Evolutionary conservation across 768 basidiomycete genomes (phyloP), one percentile per base, ranked within the genome.

Genomic region (Clitopilus hobsonii): DNA sequence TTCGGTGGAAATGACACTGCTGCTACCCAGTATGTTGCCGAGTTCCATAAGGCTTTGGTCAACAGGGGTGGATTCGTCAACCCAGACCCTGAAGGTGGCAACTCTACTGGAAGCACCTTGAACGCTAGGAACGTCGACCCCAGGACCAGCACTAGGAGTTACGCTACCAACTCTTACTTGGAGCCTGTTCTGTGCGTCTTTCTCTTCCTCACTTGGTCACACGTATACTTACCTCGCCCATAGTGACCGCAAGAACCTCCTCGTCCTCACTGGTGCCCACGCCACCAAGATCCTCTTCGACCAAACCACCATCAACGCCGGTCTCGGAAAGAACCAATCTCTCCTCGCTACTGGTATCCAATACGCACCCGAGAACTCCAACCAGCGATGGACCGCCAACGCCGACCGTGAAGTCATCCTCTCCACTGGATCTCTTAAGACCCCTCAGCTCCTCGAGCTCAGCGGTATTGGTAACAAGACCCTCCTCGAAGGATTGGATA

Each of bases 331-430:
- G 26, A 52, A 47, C 18, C 55, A 54, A 7, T 30, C 38, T 7
- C 55, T 64, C 23, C 60, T 63, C 26, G 80, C 79, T 4, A 70
- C 67, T 22, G 76, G 76, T 6, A 72, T 83, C 20, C 70, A 71
- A 36, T 81, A 80, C 62, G 63, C 63, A 20, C 59, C 59, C 10
- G 69, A 61, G 6, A 45, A 59, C 32, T 61, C 51, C 3, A 69
- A 51, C 22, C 70, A 74, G 25, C 51, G 54, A 3, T 28, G 49
- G 57, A 61, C 61, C n/a, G 76, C 73, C 24, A 67, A 66, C 22
- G 77, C 75, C 22, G 67, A 62, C 51, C 73, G 72, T 51, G 82
- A 84, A 60, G 78, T 82, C 38, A 75, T 83, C 49, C 63, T 82
- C 6, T 68, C 68, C 23, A 70, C 74, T 14, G 75, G 74, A 65